Percentiles rank a stretch among this genome's conserved stretches.
These are phyloP conservation scores for Camillea tinctor DNA, from an alignment of 2,329 filamentous ascomycete species.

Conservation along the genomic window DNA sequence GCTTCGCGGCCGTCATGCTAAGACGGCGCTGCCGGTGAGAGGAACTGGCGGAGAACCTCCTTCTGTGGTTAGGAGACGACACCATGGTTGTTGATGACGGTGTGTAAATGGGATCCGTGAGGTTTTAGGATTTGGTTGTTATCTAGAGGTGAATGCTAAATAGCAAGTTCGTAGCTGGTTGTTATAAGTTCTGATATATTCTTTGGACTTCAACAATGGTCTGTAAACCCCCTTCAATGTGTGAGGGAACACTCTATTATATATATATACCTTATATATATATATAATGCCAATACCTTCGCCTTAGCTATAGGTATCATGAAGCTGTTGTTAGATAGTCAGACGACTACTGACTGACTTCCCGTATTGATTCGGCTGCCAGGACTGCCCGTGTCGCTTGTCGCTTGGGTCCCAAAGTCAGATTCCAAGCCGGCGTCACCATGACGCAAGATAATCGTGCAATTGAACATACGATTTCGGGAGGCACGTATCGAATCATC, in stretches of 20 bases:
- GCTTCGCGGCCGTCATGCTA: slow-evolving; percentile 17
- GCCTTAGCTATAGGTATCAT: too few species aligned
- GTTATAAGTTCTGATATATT: too few species aligned
- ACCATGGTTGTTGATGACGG: slow-evolving; percentile 13
- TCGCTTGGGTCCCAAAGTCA: neutral
- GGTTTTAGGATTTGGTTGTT: too few species aligned
- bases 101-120: neutral
- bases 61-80: slow-evolving; percentile 11
- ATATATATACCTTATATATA: too few species aligned
- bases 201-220: too few species aligned
- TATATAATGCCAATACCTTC: too few species aligned
- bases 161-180: too few species aligned
- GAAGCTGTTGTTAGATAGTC: neutral
- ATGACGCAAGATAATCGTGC: neutral
- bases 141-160: too few species aligned
- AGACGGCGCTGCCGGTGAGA: slow-evolving; percentile 19
- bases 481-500: neutral
- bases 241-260: too few species aligned
- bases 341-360: neutral
- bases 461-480: neutral
- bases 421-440: neutral
- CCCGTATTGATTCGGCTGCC: slow-evolving; percentile 5
- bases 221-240: too few species aligned
- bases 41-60: slow-evolving; percentile 20
- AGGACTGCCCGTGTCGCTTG: too few species aligned